phyloP scores from a whole-genome alignment of 2,329 filamentous ascomycete genomes.

The Beauveria australis region DNA sequence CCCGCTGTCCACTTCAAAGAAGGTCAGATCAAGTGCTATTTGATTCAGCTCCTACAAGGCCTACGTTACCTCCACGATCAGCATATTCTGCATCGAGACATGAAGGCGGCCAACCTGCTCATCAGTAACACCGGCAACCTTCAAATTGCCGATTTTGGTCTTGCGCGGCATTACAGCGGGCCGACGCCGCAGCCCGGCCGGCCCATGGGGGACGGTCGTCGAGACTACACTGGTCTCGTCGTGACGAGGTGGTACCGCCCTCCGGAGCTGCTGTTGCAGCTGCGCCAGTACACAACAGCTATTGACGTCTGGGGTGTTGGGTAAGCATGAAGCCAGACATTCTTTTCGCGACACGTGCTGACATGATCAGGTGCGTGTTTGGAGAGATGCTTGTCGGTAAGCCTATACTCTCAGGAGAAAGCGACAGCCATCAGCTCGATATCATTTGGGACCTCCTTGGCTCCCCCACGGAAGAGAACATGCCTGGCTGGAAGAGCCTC shows the following conservation, averaged over 20 bases:
- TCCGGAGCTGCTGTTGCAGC: constrained; percentile 80
- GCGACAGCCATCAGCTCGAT: constrained; percentile 80
- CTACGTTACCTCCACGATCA: constrained; percentile 83
- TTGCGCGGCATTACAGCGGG: constrained; percentile 89
- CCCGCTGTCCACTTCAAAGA: constrained; percentile 80
- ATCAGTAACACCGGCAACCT: constrained; percentile 92
- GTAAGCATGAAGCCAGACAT: constrained; percentile 38
- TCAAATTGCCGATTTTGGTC: constrained; percentile 94
- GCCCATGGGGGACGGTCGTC: constrained; percentile 73
- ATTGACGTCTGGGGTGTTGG: constrained; percentile 99
- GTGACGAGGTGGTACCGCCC: constrained; percentile 97
- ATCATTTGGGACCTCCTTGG: constrained; percentile 92
- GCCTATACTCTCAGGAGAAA: constrained; percentile 84
- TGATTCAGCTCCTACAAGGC: constrained; percentile 86
- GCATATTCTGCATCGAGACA: constrained; percentile 88
- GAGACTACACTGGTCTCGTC: constrained; percentile 94
- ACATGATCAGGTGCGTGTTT: constrained; percentile 70
- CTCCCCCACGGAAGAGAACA: constrained; percentile 77
- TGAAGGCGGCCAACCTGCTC: constrained; percentile 96
- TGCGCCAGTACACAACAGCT: constrained; percentile 89
- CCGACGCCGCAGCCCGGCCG: constrained; percentile 65
- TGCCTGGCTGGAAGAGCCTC: constrained; percentile 82
- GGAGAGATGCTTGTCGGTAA: constrained; percentile 95
- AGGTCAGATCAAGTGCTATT: constrained; percentile 95
- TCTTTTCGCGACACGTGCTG: constrained; percentile 11